phyloP scores from a whole-genome alignment of 2,329 filamentous ascomycete species.

The Pyrenochaeta sp. region DNA sequence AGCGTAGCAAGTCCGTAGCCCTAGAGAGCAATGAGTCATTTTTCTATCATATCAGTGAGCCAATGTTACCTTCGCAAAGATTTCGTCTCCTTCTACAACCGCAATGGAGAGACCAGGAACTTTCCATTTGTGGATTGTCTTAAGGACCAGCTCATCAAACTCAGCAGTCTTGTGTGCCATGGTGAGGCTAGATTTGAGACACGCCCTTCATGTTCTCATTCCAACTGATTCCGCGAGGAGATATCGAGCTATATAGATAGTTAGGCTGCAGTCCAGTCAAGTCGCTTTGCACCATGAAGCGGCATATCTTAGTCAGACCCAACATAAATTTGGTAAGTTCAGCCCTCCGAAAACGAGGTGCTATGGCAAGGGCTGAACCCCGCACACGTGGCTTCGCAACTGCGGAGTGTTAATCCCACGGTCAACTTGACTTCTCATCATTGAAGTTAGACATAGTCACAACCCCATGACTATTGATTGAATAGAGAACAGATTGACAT shows the following conservation, averaged over 20 bases:
- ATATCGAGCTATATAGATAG: no score
- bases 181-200: not conserved
- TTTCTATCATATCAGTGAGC: not conserved
- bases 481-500: no score
- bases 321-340: not conserved
- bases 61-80: slow-evolving; percentile 46
- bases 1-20: slow-evolving; percentile 49
- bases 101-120: slow-evolving; percentile 61
- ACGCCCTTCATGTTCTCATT: no score
- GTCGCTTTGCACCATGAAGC: not conserved
- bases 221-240: no score
- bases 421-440: no score
- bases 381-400: not conserved
- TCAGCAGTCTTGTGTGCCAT: slow-evolving; percentile 5
- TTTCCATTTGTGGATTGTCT: slow-evolving; percentile 53
- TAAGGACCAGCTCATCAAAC: slow-evolving; percentile 30
- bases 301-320: not conserved
- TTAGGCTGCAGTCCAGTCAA: no score
- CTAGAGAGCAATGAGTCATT: slow-evolving; percentile 12
- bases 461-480: no score
- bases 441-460: no score
- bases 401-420: no score
- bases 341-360: not conserved
- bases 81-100: slow-evolving; percentile 57
- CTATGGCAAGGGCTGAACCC: not conserved